Conservation (phyloP, 1,284 basidiomycete species). For the Singerocomus rubriflavus region DNA sequence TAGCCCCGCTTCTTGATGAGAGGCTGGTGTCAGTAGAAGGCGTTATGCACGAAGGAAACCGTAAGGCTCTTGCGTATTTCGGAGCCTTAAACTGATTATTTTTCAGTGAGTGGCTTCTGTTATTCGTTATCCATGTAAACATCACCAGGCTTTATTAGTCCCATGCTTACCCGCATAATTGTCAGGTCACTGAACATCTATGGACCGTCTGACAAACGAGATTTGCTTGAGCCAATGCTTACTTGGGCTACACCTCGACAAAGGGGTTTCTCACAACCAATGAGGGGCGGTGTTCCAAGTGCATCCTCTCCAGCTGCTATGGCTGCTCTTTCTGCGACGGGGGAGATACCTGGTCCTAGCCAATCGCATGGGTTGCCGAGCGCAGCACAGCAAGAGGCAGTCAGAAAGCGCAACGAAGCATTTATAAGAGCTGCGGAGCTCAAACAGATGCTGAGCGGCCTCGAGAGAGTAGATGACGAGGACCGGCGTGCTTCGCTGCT, state of each 20-base stretch:
- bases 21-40: constrained; percentile 69
- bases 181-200: constrained; percentile 71
- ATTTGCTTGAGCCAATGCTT: constrained; percentile 61
- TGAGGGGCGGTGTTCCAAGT: constrained; percentile 23
- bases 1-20: constrained; percentile 72
- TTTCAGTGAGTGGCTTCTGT: constrained; percentile 41
- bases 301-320: constrained; percentile 1
- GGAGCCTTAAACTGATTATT: constrained; percentile 3
- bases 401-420: constrained; percentile 51
- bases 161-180: constrained; percentile 4
- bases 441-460: constrained; percentile 54
- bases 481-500: constrained; percentile 65
- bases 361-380: constrained; percentile 13
- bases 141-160: background rate
- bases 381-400: constrained; percentile 39
- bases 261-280: constrained; percentile 46
- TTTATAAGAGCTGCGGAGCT: constrained; percentile 63
- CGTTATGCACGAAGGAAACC: constrained; percentile 68
- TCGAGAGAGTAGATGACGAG: constrained; percentile 79
- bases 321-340: background rate
- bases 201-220: constrained; percentile 56
- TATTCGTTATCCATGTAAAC: constrained; percentile 63
- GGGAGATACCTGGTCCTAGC: constrained; percentile 21
- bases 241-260: constrained; percentile 73
- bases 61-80: constrained; percentile 39